A percentile compares a stretch with the other conserved stretches of the same genome.
Conservation (phyloP, 1,284 basidiomycete species). For the Cystobasidium sp. region DNA sequence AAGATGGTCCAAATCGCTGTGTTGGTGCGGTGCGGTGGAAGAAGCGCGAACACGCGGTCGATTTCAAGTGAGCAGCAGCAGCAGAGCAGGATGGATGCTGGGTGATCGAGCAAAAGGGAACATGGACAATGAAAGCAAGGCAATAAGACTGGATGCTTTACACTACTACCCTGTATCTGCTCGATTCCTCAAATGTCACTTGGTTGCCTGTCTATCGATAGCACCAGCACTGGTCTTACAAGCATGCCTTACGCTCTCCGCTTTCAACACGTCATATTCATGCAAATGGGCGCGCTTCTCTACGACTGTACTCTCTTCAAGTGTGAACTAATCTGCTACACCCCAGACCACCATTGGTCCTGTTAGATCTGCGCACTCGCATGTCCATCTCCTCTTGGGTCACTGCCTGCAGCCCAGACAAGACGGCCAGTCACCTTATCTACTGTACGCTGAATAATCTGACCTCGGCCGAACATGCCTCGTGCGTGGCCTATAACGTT, state of each 20-base stretch:
- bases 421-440: constrained; percentile 66
- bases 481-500: constrained; percentile 64
- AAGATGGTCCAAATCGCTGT: not conserved
- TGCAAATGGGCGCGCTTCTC: not conserved
- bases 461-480: constrained; percentile 82
- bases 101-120: too few relatives aligned
- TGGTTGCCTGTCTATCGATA: too few relatives aligned
- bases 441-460: constrained; percentile 78
- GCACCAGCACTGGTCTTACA: too few relatives aligned
- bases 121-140: too few relatives aligned
- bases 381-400: constrained; percentile 69
- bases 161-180: too few relatives aligned
- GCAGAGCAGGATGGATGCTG: not conserved
- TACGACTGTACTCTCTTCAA: not conserved
- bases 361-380: constrained; percentile 52
- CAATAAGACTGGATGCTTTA: too few relatives aligned
- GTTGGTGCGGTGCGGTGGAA: constrained; percentile 22
- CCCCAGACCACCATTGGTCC: not conserved
- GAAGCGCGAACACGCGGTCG: constrained; percentile 15
- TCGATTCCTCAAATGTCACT: too few relatives aligned
- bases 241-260: too few relatives aligned
- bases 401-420: constrained; percentile 87
- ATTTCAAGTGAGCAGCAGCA: not conserved
- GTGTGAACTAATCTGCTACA: too few relatives aligned
- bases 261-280: constrained; percentile 15